Percentiles rank a stretch among this genome's conserved stretches.
Conservation (phyloP, 768 basidiomycete species). For the Plicaturopsis crispa region DNA sequence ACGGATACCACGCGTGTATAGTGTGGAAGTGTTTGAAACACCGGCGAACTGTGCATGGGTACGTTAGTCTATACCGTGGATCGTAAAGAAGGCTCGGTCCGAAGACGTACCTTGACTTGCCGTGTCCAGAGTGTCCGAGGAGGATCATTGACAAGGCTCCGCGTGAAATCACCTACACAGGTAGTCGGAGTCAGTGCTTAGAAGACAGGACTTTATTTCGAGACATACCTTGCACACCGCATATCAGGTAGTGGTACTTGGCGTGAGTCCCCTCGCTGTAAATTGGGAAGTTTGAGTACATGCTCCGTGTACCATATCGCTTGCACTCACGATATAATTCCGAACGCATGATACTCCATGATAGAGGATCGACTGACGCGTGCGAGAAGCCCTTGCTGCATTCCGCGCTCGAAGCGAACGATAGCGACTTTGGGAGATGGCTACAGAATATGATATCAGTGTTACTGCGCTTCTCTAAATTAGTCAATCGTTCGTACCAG, state of each 20-base stretch:
- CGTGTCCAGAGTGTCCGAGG: slow-evolving; percentile 73
- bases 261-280: slow-evolving; percentile 63
- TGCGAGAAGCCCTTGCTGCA: slow-evolving; percentile 76
- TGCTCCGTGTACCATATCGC: neutral
- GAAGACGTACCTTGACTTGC: slow-evolving; percentile 62
- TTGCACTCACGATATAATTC: slow-evolving; percentile 60
- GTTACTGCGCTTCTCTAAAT: neutral
- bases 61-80: slow-evolving; percentile 5
- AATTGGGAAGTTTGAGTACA: neutral
- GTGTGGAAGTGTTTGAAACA: slow-evolving; percentile 70
- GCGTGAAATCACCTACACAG: slow-evolving; percentile 62
- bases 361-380: slow-evolving; percentile 66
- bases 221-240: slow-evolving; percentile 58
- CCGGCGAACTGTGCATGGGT: slow-evolving; percentile 52
- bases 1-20: slow-evolving; percentile 77
- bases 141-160: slow-evolving; percentile 59
- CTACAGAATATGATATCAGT: slow-evolving; percentile 26
- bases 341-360: slow-evolving; percentile 81
- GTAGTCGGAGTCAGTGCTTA: neutral
- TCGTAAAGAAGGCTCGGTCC: too few species aligned
- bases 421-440: slow-evolving; percentile 76
- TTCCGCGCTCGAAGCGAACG: slow-evolving; percentile 72
- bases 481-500: slow-evolving; percentile 40
- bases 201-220: neutral
- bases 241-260: slow-evolving; percentile 75